Percentiles rank a stretch among this genome's conserved stretches.
These are phyloP conservation scores for Phytopythium helicoides DNA, from an alignment of 352 stramenopile genomes.

Conservation along the genomic window DNA sequence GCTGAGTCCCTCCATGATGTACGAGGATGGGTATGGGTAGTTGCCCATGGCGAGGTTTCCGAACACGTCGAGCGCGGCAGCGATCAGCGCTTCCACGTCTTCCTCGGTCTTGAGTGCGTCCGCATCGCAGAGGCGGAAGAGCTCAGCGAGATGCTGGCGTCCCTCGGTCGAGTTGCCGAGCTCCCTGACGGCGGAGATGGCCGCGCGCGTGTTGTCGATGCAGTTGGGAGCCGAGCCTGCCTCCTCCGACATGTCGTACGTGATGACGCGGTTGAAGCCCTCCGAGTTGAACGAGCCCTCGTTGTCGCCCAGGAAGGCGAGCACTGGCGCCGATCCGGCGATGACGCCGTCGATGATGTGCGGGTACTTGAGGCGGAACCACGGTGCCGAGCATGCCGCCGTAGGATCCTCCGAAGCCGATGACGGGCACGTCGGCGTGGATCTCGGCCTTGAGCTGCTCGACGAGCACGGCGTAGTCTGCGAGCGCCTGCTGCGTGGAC, in stretches of 20 bases:
- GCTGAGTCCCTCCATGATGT: conserved; percentile 44
- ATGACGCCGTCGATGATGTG: conserved; percentile 66
- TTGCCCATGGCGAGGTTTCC: conserved; percentile 39
- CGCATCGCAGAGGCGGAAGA: conserved; percentile 28
- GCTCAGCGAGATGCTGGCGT: conserved; percentile 16
- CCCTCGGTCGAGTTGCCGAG: conserved; percentile 17
- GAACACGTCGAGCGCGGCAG: conserved; percentile 17
- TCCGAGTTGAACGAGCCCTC: conserved; percentile 35
- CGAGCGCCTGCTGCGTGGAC: conserved; percentile 79
- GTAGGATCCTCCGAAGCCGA: conserved; percentile 78
- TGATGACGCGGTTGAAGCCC: conserved; percentile 39
- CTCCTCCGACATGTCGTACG: conserved; percentile 36
- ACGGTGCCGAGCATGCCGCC: conserved; percentile 74
- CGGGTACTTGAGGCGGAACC: conserved; percentile 75
- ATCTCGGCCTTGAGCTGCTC: conserved; percentile 37
- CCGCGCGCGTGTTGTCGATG: conserved; percentile 29
- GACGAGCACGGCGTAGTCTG: conserved; percentile 68
- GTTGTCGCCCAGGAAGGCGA: conserved; percentile 46
- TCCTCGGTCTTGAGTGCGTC: conserved; percentile 17
- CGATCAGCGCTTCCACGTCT: conserved; percentile 13
- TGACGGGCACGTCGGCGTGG: conserved; percentile 42
- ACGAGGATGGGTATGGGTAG: conserved; percentile 47
- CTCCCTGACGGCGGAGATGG: conserved; percentile 11
- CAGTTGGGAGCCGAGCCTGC: conserved; percentile 32
- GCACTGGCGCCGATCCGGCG: conserved; percentile 59